phyloP scores from a whole-genome alignment of 352 stramenopile species.

The Phytopythium boreale region DNA sequence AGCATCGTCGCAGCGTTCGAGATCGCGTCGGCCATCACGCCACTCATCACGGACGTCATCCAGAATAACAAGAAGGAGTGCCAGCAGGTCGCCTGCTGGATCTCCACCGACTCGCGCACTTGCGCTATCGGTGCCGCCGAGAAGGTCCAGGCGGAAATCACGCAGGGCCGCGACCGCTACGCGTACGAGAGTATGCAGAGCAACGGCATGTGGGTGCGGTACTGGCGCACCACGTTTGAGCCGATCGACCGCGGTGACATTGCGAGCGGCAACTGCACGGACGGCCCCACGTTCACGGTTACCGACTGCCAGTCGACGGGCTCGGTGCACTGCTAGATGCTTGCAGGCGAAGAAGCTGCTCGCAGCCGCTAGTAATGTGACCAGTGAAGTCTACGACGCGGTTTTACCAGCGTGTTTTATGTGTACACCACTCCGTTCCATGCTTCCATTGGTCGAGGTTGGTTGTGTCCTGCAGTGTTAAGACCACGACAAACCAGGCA shows the following conservation, averaged over 20 bases:
- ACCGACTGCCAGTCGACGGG: slow-evolving; percentile 1
- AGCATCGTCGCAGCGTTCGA: background rate
- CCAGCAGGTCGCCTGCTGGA: slow-evolving; percentile 1
- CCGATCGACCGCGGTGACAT: slow-evolving; percentile 1
- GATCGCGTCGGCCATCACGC: background rate
- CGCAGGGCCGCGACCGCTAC: background rate
- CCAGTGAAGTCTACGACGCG: background rate
- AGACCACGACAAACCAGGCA: too few relatives aligned
- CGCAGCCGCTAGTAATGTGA: too few relatives aligned
- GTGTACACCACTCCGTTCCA: too few relatives aligned
- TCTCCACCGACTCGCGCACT: background rate
- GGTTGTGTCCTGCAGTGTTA: too few relatives aligned
- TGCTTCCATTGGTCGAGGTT: too few relatives aligned
- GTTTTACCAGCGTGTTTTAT: too few relatives aligned
- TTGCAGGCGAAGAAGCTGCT: too few relatives aligned
- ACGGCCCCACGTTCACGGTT: background rate
- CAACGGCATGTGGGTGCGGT: slow-evolving; percentile 1
- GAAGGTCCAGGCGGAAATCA: background rate
- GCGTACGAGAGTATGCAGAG: background rate
- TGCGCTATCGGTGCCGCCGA: background rate
- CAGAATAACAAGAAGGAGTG: slow-evolving; percentile 4
- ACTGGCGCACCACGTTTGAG: slow-evolving; percentile 5
- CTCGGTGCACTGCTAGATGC: background rate
- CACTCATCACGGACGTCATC: slow-evolving; percentile 1
- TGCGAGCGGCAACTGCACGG: background rate